Evolutionary conservation across 331 rosid species (phyloP).

Genomic region (Spiraea crenata): DNA sequence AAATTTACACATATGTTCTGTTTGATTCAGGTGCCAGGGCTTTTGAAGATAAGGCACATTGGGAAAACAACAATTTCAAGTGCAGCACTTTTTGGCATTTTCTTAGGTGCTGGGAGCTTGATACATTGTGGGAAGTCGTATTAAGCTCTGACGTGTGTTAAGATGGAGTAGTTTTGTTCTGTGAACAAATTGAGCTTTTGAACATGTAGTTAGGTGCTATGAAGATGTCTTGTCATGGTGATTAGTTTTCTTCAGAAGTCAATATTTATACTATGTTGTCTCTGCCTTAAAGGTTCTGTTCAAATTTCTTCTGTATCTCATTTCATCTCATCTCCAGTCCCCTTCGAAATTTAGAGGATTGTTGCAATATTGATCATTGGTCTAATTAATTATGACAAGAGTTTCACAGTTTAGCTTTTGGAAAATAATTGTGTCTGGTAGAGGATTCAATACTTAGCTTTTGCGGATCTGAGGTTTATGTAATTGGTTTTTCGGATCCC

Average conservation of each 20-base stretch:
- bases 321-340: too few relatives aligned
- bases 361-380: too few relatives aligned
- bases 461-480: too few relatives aligned
- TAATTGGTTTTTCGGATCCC: too few relatives aligned
- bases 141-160: constrained; percentile 23
- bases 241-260: background rate
- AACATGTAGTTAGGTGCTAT: background rate
- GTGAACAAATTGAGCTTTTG: constrained; percentile 22
- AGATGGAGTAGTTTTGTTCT: constrained; percentile 14
- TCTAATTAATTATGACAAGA: too few relatives aligned
- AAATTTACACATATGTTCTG: background rate
- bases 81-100: constrained; percentile 83
- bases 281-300: background rate
- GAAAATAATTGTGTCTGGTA: too few relatives aligned
- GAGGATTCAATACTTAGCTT: too few relatives aligned
- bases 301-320: background rate
- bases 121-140: constrained; percentile 94
- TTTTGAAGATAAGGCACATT: constrained; percentile 77
- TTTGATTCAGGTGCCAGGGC: constrained; percentile 75
- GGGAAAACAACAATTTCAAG: constrained; percentile 84
- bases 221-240: constrained; percentile 11
- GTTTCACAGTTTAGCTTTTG: too few relatives aligned
- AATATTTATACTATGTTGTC: background rate
- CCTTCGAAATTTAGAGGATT: too few relatives aligned
- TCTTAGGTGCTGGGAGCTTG: constrained; percentile 91